These are phyloP conservation scores for Hanseniaspora singularis DNA, from an alignment of 805 yeast species.

Conservation along the genomic window DNA sequence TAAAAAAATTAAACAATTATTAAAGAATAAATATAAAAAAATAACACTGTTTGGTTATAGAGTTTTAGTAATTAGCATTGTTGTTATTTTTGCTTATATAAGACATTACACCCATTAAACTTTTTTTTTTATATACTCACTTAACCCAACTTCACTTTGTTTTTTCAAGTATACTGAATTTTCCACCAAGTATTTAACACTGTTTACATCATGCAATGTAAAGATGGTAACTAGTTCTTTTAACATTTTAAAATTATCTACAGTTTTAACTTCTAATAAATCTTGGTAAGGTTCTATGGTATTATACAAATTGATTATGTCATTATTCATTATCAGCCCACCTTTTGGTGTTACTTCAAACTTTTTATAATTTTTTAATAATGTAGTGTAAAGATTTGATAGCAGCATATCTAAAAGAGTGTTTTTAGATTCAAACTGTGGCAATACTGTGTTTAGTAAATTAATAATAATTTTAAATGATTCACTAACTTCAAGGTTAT, in stretches of 20 bases:
- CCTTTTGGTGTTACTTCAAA: conserved; percentile 71
- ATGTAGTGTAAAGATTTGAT: conserved; percentile 39
- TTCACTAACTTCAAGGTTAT: conserved; percentile 62
- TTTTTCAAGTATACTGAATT: conserved; percentile 13
- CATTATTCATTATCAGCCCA: conserved; percentile 70
- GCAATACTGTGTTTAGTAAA: conserved; percentile 29
- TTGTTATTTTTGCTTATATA: neutral
- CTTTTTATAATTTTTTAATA: conserved; percentile 63
- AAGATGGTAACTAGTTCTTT: conserved; percentile 13
- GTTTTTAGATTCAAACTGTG: conserved; percentile 34
- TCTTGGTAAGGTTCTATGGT: conserved; percentile 35
- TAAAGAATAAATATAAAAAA: neutral
- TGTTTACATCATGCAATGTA: conserved; percentile 13
- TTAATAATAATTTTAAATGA: conserved; percentile 44
- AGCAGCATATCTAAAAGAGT: conserved; percentile 48
- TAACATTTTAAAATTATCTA: conserved; percentile 5
- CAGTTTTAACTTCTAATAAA: neutral
- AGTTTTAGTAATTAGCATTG: neutral
- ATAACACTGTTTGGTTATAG: conserved; percentile 5
- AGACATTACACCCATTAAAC: neutral
- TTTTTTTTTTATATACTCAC: conserved; percentile 8
- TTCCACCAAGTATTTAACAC: conserved; percentile 12
- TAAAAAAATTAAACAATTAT: neutral
- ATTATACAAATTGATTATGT: conserved; percentile 63
- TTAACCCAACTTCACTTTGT: neutral